phyloP scores from a whole-genome alignment of 768 basidiomycete genomes.

The Xerocomellus chrysenteron region DNA sequence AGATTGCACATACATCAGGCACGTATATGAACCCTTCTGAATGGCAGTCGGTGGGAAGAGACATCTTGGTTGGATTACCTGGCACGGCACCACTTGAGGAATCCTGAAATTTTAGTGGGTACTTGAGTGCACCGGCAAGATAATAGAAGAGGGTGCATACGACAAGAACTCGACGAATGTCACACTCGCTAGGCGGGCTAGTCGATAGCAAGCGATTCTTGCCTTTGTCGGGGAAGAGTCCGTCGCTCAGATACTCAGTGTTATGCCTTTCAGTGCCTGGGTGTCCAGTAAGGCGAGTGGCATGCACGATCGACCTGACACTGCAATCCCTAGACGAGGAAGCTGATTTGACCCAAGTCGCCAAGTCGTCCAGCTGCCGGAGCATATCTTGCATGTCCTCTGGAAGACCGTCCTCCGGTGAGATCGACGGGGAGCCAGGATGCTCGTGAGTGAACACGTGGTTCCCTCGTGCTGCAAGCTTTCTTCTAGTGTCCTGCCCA shows the following conservation, averaged over 20 bases:
- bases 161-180: not conserved
- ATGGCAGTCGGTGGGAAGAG: not conserved
- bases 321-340: constrained; percentile 14
- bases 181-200: not conserved
- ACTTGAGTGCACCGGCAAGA: not conserved
- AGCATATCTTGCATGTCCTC: constrained; percentile 29
- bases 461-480: constrained; percentile 4
- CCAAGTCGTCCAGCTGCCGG: constrained; percentile 28
- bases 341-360: constrained; percentile 24
- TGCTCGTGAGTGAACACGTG: constrained; percentile 14
- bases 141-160: constrained; percentile 11
- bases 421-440: not conserved
- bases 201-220: constrained; percentile 19
- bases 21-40: constrained; percentile 30
- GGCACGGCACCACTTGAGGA: not conserved
- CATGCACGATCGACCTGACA: not conserved
- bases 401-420: constrained; percentile 19
- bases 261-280: not conserved
- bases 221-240: constrained; percentile 14
- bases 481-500: not conserved
- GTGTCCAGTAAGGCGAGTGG: not conserved
- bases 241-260: not conserved
- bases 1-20: constrained; percentile 20
- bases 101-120: constrained; percentile 12
- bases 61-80: not conserved